Conservation (phyloP, 345 rosid genomes). For the Hibiscus mutabilis region DNA sequence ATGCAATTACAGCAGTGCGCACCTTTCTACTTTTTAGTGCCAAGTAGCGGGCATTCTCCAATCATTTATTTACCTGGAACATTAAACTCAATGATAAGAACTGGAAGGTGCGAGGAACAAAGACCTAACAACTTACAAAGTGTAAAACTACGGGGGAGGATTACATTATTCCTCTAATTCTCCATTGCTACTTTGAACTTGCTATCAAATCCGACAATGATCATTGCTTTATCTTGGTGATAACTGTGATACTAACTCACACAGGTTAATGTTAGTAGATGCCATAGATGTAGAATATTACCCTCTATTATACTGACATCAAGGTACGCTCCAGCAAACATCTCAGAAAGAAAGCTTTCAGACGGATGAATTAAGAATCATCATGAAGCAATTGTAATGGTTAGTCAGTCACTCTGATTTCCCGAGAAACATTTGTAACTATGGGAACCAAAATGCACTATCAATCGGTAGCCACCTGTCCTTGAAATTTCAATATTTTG, state of each 20-base stretch:
- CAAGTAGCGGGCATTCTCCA: slow-evolving; percentile 83
- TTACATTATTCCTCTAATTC: not conserved
- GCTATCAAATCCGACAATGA: not conserved
- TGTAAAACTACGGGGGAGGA: not conserved
- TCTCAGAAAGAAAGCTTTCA: not conserved
- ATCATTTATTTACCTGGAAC: slow-evolving; percentile 95
- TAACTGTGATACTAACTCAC: not conserved
- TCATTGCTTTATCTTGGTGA: not conserved
- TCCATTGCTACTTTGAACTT: not conserved
- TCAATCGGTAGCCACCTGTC: not conserved
- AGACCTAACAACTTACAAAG: slow-evolving; percentile 10
- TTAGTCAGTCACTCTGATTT: not conserved
- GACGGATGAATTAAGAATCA: slow-evolving; percentile 2
- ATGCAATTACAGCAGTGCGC: not conserved
- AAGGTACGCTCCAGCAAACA: not conserved
- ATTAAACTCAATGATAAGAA: slow-evolving; percentile 18
- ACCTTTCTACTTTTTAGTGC: slow-evolving; percentile 88
- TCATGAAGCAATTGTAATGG: not conserved
- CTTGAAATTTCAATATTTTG: not conserved
- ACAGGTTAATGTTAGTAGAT: not conserved
- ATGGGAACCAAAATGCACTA: not conserved
- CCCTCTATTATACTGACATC: not conserved
- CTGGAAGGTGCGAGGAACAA: not conserved
- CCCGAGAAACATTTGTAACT: not conserved
- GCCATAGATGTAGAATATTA: not conserved